Base-by-base conservation (phyloP, 306 rosid genomes). In the Cucurbita maxima region DNA sequence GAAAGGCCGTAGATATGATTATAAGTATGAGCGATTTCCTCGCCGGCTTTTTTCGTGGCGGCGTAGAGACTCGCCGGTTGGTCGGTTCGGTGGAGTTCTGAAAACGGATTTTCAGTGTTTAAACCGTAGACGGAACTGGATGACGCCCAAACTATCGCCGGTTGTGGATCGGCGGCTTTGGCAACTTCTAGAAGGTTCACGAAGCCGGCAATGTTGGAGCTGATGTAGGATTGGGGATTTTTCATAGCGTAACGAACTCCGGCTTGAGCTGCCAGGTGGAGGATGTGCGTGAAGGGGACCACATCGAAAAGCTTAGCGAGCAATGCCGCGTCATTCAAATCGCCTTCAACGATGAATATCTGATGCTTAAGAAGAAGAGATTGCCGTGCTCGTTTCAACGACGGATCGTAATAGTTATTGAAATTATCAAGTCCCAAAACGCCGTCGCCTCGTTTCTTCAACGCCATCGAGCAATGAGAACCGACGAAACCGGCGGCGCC, bases 171-270 rank as follows among this genome's bases (percentile, higher is more conserved):
- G 1, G 95, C 95, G 0, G 82, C 0, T 18, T 89, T 92, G 1
- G 89, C 73, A 0, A 84, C 86, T 76, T 92, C 97, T 3, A 92
- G 95, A 55, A 92, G 95, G 76, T 85, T 92, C 6, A 92, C 95
- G 76, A 92, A 89, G 1, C 97, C 96, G 0, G 97, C 97, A 50
- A 92, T 88, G 89, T 92, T 92, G 48, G 97, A 88, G 7, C 70
- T 74, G 12, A 92, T 55, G 56, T 92, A 92, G 0, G 96, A 89
- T 47, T 92, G 97, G 0, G 97, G 97, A 45, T 92, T 92, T 78
- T 88, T 84, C 98, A 93, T 93, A 37, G 97, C 98, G 81, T 93
- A 93, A 9, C 97, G 94, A 18, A 93, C 98, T 0, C 98, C 98
- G 0, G 98, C 98, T 54, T 93, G 98, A 0, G 98, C 97, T 0